Percentiles rank a stretch among this genome's conserved stretches.
These are phyloP conservation scores for Schizochytrium sp. DNA, from an alignment of 108 stramenopile species.

Conservation along the genomic window DNA sequence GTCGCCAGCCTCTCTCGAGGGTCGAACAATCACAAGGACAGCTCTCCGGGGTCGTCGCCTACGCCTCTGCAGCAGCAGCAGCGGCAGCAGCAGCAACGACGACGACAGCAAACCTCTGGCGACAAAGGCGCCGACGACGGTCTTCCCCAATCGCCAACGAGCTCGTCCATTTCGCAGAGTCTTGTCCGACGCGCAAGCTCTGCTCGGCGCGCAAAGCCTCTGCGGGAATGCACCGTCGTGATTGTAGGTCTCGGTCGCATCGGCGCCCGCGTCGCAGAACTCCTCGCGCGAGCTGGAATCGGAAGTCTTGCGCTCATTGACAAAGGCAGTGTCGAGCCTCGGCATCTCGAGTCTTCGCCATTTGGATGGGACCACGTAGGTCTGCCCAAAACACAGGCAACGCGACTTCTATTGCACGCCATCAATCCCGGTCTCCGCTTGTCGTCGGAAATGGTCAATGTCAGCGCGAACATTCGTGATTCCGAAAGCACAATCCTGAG, in stretches of 20 bases:
- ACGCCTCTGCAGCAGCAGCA: no score
- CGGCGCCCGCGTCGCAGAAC: not conserved
- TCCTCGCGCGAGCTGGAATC: not conserved
- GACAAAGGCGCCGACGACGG: no score
- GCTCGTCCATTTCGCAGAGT: no score
- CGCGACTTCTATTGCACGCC: not conserved
- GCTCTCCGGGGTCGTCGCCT: not conserved
- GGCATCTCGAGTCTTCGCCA: not conserved
- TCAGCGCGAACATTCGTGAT: not conserved
- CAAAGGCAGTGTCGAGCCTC: not conserved
- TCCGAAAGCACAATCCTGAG: no score
- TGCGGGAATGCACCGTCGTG: not conserved
- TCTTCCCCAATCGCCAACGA: no score
- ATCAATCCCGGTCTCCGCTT: not conserved
- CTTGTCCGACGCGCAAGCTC: no score
- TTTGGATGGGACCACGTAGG: not conserved
- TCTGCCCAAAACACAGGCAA: not conserved
- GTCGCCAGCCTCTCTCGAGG: not conserved
- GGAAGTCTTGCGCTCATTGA: not conserved
- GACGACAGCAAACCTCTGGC: no score
- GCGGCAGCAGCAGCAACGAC: no score
- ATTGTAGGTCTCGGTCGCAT: not conserved
- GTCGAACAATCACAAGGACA: not conserved
- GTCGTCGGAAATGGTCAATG: not conserved
- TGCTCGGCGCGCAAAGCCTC: not conserved